Base-by-base conservation (phyloP, 768 basidiomycete genomes). In the Xerocomellus chrysenteron region DNA sequence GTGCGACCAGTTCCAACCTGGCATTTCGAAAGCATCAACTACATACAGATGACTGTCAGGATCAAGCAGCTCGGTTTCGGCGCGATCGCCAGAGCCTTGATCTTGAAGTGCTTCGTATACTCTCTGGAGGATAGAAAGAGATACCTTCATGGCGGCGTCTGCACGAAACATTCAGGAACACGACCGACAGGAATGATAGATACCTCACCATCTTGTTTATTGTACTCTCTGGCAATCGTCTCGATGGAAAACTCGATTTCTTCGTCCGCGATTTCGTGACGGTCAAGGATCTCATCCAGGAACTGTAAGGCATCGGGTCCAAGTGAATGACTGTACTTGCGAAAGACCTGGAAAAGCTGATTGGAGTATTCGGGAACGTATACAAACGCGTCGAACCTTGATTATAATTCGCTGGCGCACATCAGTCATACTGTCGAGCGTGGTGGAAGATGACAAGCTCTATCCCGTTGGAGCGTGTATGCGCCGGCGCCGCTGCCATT, bases 21-120 rank as follows among this genome's bases (percentile, higher is more conserved):
- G 97, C 94, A 98, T 98, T 50, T 96, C 94, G 65, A 94, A 96
- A 11, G 96, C 88, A 69, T 96, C 85, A 32, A 98, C 77, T 60
- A 98, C 77, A 64, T 85, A 84, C 30, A 98, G 73, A 68, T 97
- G 90, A 41, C 80, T 85, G 33, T 92, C 87, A 7, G 90, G 86
- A 61, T 94, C 92, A 26, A 94, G 77, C 9, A 81, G 69, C 43
- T 90, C 87, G 40, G 82, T 82, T 60, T 85, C 83, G 37, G 74
- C 67, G 37, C 72, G 73, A 41, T 64, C 65, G 9, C 77, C 70
- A 30, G 75, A 71, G 16, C 82, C 85, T 65, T 86, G 82, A 52
- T 84, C 83, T 68, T 91, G 88, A 55, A 93, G 78, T 1, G 79
- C 72, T 48, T 89, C 86, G 57, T 93, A 92, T 9, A 92, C 90